phyloP scores from a whole-genome alignment of 148 eudicot genomes.

The Linanthus parryae region DNA sequence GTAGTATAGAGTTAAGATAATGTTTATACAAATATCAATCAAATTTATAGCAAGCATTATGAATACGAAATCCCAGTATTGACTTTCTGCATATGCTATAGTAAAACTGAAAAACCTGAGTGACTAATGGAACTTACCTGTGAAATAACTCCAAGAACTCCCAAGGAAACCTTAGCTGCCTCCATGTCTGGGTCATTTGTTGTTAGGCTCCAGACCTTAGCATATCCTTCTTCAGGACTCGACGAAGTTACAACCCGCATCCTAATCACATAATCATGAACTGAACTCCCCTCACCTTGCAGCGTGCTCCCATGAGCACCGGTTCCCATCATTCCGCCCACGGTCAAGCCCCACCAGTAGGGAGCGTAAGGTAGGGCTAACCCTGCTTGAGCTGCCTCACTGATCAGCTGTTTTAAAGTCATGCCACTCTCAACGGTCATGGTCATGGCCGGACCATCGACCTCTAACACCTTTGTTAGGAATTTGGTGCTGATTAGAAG shows the following conservation, averaged over 20 bases:
- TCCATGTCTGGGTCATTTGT: conserved; percentile 34
- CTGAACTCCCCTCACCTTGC: conserved; percentile 54
- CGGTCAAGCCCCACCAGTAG: conserved; percentile 73
- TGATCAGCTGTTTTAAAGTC: conserved; percentile 40
- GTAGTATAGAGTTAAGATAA: too few species aligned
- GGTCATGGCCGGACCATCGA: conserved; percentile 19
- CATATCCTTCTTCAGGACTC: conserved; percentile 29
- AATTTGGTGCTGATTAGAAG: conserved; percentile 56
- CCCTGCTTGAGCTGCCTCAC: conserved; percentile 44
- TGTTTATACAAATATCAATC: too few species aligned
- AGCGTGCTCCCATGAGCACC: conserved; percentile 88
- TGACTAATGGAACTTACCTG: too few species aligned
- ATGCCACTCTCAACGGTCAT: conserved; percentile 58
- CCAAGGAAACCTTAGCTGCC: conserved; percentile 67
- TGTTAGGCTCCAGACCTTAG: conserved; percentile 24
- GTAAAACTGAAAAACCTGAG: too few species aligned
- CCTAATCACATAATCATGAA: conserved; percentile 57
- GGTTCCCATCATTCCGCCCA: conserved; percentile 66
- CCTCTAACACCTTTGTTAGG: conserved; percentile 23
- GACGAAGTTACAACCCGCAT: conserved; percentile 52
- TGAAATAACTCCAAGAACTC: conserved; percentile 84
- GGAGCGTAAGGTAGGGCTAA: conserved; percentile 64
- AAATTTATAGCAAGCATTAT: too few species aligned
- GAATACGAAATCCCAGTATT: too few species aligned
- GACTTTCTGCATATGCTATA: too few species aligned